Conservation (phyloP, 2,329 filamentous ascomycete species). For the Fonsecaea nubica region DNA sequence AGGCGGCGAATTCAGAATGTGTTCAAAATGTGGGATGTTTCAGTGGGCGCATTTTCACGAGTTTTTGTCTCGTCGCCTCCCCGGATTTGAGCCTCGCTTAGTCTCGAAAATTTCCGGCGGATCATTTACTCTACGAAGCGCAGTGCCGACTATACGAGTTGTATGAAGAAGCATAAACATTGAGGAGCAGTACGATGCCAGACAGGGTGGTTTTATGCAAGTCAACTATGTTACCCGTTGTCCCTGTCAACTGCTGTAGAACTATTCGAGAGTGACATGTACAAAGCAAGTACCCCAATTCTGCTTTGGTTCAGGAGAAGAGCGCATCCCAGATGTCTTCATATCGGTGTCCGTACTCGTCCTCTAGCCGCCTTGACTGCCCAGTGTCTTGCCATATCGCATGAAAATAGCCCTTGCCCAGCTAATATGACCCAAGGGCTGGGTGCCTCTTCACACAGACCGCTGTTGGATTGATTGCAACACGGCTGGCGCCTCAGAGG, state of each 20-base stretch:
- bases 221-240: too few relatives aligned
- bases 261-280: too few relatives aligned
- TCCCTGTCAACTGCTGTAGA: too few relatives aligned
- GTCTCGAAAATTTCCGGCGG: slow-evolving; percentile 2
- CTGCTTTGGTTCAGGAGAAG: too few relatives aligned
- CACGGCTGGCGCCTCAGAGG: slow-evolving; percentile 59
- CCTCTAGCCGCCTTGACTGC: background rate
- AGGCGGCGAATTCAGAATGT: background rate
- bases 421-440: background rate
- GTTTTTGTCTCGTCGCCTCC: background rate
- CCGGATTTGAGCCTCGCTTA: background rate
- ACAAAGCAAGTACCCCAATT: too few relatives aligned
- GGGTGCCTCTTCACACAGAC: background rate
- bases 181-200: too few relatives aligned
- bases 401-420: background rate
- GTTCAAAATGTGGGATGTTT: background rate
- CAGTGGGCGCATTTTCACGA: background rate
- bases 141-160: background rate
- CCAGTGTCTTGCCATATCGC: background rate
- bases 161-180: background rate
- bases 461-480: background rate
- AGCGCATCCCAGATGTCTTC: too few relatives aligned
- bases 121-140: slow-evolving; percentile 1
- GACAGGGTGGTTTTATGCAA: too few relatives aligned
- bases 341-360: background rate